Evolutionary conservation across 495 filamentous ascomycete genomes (phyloP), one percentile per base, ranked within the genome.

Genomic region (Podospora fimiseda): DNA sequence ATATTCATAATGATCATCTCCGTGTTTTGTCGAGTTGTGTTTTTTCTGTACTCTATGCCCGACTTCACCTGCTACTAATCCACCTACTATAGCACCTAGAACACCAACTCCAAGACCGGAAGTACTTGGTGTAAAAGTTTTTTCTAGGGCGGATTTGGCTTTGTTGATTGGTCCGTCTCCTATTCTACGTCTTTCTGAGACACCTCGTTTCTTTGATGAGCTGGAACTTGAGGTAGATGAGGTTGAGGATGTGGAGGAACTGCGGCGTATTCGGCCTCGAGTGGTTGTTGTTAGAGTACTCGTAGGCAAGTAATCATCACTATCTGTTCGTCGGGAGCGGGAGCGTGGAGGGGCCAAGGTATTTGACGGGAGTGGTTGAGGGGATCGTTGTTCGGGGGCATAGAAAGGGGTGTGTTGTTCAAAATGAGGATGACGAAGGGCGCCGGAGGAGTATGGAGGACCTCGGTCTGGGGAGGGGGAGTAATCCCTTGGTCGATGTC

Each of bases 41-140:
- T 16, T 13, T 22, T 37, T 19, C 13, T 16, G 9, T 36, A 16
- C 42, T 6, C 11, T 21, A 0, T 70, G 64, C 37, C 60, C 61
- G 0, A 65, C 73, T 58, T 76, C 69, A 1, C 70, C 42, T 2
- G 63, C 70, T 3, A 70, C 73, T 1, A 77, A 45, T 0, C 74
- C 74, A 5, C 74, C 74, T 0, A 74, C 67, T 3, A 77, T 58
- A 3, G 74, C 73, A 13, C 74, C 74, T 3, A 77, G 51, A 18
- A 74, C 64, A 15, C 71, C 67, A 2, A 68, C 67, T 14, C 73
- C 72, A 0, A 77, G 48, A 0, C 73, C 74, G 0, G 70, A 61
- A 2, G 65, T 67, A 0, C 73, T 69, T 24, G 63, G 54, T 3
- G 61, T 67, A 51, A 75, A 75, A 39, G 50, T 56, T 15, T 43